Conservation (phyloP, 805 yeast genomes). For the Priceomyces castillae region DNA sequence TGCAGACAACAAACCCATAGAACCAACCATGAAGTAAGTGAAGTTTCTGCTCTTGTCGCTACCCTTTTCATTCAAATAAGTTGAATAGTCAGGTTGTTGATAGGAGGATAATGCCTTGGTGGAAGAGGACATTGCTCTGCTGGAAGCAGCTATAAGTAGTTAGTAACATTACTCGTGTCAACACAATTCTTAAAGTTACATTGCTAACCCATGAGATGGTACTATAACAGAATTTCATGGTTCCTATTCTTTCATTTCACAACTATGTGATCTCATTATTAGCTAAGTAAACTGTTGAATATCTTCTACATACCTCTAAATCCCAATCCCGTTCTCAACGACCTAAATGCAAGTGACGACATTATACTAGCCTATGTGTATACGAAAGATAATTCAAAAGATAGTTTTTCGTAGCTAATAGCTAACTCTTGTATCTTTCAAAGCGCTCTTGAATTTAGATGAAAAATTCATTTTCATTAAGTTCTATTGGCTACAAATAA, state of each 20-base stretch:
- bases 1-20: slow-evolving; percentile 84
- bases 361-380: slow-evolving; percentile 13
- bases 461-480: slow-evolving; percentile 9
- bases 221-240: neutral
- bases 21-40: slow-evolving; percentile 97
- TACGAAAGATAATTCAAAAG: slow-evolving; percentile 1
- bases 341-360: slow-evolving; percentile 45
- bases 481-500: slow-evolving; percentile 11
- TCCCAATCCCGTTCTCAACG: slow-evolving; percentile 42
- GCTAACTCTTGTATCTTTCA: neutral
- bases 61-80: slow-evolving; percentile 68
- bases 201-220: neutral
- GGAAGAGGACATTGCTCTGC: slow-evolving; percentile 53
- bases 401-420: neutral
- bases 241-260: neutral
- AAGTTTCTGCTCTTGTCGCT: slow-evolving; percentile 76
- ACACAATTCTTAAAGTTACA: neutral
- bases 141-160: slow-evolving; percentile 23
- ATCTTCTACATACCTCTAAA: slow-evolving; percentile 34
- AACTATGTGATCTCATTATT: neutral
- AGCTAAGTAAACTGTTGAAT: neutral
- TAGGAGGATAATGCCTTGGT: slow-evolving; percentile 66
- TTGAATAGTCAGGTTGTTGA: slow-evolving; percentile 88
- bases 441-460: neutral
- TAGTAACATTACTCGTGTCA: slow-evolving; percentile 12